phyloP scores from a whole-genome alignment of 2,329 filamentous ascomycete species.

The Coniella vitis region DNA sequence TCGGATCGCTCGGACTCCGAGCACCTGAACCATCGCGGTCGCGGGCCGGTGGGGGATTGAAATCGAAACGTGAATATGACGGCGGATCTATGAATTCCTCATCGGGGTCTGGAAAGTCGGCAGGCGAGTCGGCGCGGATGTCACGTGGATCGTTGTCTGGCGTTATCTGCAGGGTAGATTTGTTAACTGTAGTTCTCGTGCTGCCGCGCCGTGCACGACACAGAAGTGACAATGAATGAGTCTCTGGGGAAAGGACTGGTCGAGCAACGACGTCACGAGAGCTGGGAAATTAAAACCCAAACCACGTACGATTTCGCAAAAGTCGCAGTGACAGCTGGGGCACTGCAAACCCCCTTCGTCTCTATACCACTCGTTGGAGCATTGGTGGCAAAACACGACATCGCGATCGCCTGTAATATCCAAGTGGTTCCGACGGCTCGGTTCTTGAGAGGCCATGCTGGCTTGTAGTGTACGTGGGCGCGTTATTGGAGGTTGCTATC shows the following conservation, averaged over 20 bases:
- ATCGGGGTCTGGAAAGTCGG: conserved; percentile 45
- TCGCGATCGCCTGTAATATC: conserved; percentile 51
- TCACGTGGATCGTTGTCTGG: conserved; percentile 57
- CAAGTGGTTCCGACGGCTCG: conserved; percentile 30
- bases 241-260: too few species aligned
- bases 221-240: neutral
- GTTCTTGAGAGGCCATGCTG: conserved; percentile 20
- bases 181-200: conserved; percentile 11
- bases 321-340: conserved; percentile 69
- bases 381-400: conserved; percentile 80
- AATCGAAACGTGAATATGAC: conserved; percentile 16
- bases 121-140: conserved; percentile 24
- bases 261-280: neutral
- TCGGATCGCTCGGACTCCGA: conserved; percentile 17
- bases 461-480: too few species aligned
- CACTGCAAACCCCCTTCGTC: conserved; percentile 64
- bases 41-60: conserved; percentile 27
- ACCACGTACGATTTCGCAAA: conserved; percentile 74
- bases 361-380: conserved; percentile 73
- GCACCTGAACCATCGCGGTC: neutral
- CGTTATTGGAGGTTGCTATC: too few species aligned
- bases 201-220: neutral
- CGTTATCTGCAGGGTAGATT: conserved; percentile 35
- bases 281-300: neutral
- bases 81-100: conserved; percentile 47